Evolutionary conservation across 2,329 filamentous ascomycete genomes (phyloP), one percentile per base, ranked within the genome.

Genomic region (Xylariaceae sp.): DNA sequence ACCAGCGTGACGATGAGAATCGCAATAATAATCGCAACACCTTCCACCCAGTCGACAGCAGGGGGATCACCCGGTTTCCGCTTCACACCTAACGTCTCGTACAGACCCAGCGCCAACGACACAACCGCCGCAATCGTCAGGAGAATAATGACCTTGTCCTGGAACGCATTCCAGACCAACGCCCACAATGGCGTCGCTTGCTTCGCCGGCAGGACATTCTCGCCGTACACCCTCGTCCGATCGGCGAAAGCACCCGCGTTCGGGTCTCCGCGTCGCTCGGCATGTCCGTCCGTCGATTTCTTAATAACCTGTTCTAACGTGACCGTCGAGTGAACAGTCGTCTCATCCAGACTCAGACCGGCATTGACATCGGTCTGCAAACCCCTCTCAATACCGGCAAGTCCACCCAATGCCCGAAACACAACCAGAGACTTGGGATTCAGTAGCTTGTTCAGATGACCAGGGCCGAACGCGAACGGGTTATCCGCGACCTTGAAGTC

Each of bases 381-480:
- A 1, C 89, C 89, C 65, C 84, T 87, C 68, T 88, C 87, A 45
- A 92, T 73, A 2, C 89, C 89, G 15, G 75, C 73, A 8, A 91
- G 71, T 50, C 89, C 89, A 59, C 89, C 89, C 2, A 92, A 72
- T 2, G 87, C 87, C 66, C 86, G 81, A 64, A 90, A 90, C 6
- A 87, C 88, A 15, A 80, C 76, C 60, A 90, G 75, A 65, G 82
- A 90, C 74, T 92, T 92, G 0, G 88, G 88, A 62, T 90, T 90
- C 58, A 89, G 77, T 18, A 92, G 75, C 73, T 91, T 92, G 64
- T 84, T 85, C 67, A 92, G 74, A 60, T 91, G 88, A 4, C 88
- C 88, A 1, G 87, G 87, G 0, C 85, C 83, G 67, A 88, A 91
- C 3, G 87, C 88, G 65, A 91, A 92, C 50, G 82, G 85, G 69